These are phyloP conservation scores for Pilasporangium apinafurcum DNA, from an alignment of 352 stramenopile species.

Conservation along the genomic window DNA sequence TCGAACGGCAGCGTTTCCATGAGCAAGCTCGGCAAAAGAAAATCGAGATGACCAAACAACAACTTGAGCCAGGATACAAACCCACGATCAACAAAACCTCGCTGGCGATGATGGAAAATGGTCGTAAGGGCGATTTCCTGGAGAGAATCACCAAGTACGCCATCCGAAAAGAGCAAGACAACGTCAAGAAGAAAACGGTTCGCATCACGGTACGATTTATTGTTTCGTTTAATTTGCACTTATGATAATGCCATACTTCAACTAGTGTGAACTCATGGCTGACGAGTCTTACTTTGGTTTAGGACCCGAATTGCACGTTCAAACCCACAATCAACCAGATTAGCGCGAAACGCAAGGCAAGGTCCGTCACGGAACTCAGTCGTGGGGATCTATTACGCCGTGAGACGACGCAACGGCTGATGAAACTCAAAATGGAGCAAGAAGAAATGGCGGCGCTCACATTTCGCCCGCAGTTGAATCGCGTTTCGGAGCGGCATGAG, in stretches of 20 bases:
- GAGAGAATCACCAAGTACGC: conserved; percentile 73
- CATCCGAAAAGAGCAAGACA: conserved; percentile 72
- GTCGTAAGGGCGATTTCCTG: conserved; percentile 74
- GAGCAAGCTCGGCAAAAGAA: conserved; percentile 60
- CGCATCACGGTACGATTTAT: conserved; percentile 33
- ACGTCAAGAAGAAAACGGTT: conserved; percentile 69
- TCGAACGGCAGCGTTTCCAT: conserved; percentile 70
- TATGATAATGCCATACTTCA: too few species aligned
- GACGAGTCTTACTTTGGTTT: neutral
- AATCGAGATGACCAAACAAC: conserved; percentile 55
- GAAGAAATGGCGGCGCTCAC: conserved; percentile 78
- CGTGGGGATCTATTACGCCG: conserved; percentile 66
- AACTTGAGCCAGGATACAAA: conserved; percentile 48
- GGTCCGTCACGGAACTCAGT: conserved; percentile 76
- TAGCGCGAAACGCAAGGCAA: conserved; percentile 51
- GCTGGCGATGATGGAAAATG: conserved; percentile 73
- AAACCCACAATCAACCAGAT: conserved; percentile 73
- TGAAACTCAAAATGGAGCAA: conserved; percentile 87
- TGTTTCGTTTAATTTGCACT: neutral
- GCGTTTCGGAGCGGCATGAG: conserved; percentile 54
- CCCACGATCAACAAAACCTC: conserved; percentile 82
- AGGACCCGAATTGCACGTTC: conserved; percentile 84
- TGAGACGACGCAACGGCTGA: conserved; percentile 71
- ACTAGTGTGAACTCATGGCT: neutral
- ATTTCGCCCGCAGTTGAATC: conserved; percentile 73